A percentile compares a stretch with the other conserved stretches of the same genome.
Evolutionary conservation across 257 asterid species (phyloP).

Genomic region (Solanum commersonii): DNA sequence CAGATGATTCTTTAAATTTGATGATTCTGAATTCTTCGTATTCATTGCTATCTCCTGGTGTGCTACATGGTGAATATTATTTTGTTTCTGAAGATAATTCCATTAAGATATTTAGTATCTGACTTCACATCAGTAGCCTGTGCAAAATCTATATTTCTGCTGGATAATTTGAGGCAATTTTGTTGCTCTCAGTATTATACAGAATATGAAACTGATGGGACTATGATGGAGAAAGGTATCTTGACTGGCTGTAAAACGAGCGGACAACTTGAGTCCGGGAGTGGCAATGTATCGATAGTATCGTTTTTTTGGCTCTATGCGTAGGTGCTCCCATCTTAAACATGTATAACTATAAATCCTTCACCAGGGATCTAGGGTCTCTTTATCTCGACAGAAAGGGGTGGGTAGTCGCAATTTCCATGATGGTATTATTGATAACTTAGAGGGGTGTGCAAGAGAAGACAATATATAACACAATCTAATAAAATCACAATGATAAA

Average conservation of each 20-base stretch:
- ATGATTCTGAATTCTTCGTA: not conserved
- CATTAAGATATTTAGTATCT: not conserved
- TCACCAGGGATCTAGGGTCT: not conserved
- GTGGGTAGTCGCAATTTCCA: not conserved
- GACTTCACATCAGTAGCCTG: not conserved
- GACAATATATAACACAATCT: not conserved
- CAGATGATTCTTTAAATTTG: not conserved
- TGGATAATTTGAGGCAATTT: not conserved
- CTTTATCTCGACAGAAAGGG: not conserved
- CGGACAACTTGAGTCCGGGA: not conserved
- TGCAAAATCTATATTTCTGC: not conserved
- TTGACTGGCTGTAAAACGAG: not conserved
- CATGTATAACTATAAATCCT: not conserved
- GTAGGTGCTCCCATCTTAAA: not conserved
- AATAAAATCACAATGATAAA: not conserved
- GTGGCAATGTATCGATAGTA: not conserved
- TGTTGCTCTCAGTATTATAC: not conserved
- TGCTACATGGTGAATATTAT: not conserved
- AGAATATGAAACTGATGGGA: not conserved
- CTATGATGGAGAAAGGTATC: not conserved
- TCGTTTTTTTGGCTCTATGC: not conserved
- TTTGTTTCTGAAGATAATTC: not conserved
- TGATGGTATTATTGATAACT: not conserved
- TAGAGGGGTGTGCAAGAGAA: not conserved
- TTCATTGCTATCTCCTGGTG: not conserved